These are phyloP conservation scores for Botrytis byssoidea DNA, from an alignment of 2,329 filamentous ascomycete genomes.

Conservation along the genomic window DNA sequence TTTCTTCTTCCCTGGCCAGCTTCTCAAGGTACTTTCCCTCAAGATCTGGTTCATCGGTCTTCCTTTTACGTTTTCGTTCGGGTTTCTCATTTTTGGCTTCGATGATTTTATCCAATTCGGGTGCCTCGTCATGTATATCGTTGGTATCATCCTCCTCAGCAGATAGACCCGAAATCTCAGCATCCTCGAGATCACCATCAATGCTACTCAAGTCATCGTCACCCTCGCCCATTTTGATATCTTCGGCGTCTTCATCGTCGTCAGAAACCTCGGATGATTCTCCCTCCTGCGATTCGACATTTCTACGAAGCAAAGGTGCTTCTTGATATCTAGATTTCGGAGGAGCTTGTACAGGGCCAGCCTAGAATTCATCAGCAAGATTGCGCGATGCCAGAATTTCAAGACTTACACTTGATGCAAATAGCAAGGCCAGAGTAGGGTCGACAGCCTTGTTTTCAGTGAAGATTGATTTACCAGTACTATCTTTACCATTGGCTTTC, in stretches of 20 bases:
- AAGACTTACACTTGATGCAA: conserved; percentile 67
- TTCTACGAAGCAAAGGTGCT: conserved; percentile 33
- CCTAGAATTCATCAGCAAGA: conserved; percentile 28
- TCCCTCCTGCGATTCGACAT: conserved; percentile 32
- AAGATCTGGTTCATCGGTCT: conserved; percentile 62
- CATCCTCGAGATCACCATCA: conserved; percentile 41
- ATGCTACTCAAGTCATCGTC: conserved; percentile 41
- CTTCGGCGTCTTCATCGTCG: conserved; percentile 24
- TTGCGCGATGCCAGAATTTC: not conserved
- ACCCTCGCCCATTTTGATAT: conserved; percentile 41
- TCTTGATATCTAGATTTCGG: conserved; percentile 37
- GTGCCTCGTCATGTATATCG: conserved; percentile 22
- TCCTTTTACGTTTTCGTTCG: conserved; percentile 63
- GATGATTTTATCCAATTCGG: conserved; percentile 43
- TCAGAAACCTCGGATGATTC: conserved; percentile 40
- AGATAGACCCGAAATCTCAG: conserved; percentile 34
- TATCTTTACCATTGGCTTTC: conserved; percentile 25
- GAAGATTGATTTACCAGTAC: conserved; percentile 37
- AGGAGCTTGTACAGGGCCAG: conserved; percentile 41
- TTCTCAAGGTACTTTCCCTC: conserved; percentile 69
- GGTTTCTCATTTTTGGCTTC: conserved; percentile 44
- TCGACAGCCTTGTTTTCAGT: conserved; percentile 55
- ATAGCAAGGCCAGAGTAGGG: conserved; percentile 67
- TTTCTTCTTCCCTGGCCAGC: conserved; percentile 58
- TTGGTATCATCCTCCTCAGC: conserved; percentile 36